phyloP scores from a whole-genome alignment of 140 eudicot species.

The Cichorium intybus region DNA sequence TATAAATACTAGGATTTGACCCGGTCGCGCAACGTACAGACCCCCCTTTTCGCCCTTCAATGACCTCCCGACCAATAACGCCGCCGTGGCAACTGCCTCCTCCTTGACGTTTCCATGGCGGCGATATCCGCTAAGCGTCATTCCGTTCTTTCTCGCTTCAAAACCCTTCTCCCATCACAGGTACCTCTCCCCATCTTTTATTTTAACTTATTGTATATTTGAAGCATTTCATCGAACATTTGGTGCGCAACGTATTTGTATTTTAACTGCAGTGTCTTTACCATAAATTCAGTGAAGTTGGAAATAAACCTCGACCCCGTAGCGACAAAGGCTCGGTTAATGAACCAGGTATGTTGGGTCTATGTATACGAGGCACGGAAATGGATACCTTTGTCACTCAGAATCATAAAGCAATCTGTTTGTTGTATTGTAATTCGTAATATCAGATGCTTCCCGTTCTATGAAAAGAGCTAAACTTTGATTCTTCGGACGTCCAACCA shows the following conservation, averaged over 20 bases:
- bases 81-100: constrained; percentile 38
- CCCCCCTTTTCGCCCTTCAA: constrained; percentile 19
- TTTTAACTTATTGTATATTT: constrained; percentile 3
- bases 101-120: constrained; percentile 21
- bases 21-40: neutral
- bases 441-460: neutral
- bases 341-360: constrained; percentile 32
- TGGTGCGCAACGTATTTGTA: constrained; percentile 4
- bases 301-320: constrained; percentile 17
- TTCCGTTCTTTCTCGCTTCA: constrained; percentile 37
- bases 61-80: constrained; percentile 25
- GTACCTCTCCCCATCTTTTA: constrained; percentile 20
- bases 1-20: neutral
- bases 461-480: neutral
- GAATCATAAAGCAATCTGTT: neutral
- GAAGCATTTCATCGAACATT: constrained; percentile 57
- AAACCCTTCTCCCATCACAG: constrained; percentile 44
- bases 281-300: constrained; percentile 37
- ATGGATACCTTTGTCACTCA: neutral
- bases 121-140: constrained; percentile 28
- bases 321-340: constrained; percentile 18
- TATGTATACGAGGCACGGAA: neutral
- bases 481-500: neutral
- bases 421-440: neutral
- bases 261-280: constrained; percentile 30